Conservation (phyloP, 116 monocot species). For the Posidonia oceanica region DNA sequence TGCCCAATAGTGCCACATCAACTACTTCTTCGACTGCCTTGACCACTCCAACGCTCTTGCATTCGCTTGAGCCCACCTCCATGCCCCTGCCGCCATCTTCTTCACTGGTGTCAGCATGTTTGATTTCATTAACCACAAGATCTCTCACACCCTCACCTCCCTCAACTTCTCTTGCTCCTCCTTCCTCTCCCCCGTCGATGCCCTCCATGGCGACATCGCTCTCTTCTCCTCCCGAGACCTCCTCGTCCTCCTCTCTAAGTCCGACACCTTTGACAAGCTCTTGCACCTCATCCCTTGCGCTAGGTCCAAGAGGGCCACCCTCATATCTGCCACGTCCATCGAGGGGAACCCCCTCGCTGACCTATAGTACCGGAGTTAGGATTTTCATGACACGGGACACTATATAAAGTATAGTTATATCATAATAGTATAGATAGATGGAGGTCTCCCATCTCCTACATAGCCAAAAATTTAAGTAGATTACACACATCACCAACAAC, state of each 20-base stretch:
- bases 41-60: constrained; percentile 24
- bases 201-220: too few relatives aligned
- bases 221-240: constrained; percentile 39
- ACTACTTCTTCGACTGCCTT: constrained; percentile 58
- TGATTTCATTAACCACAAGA: constrained; percentile 58
- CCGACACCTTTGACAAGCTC: constrained; percentile 67
- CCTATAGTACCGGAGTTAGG: too few relatives aligned
- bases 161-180: constrained; percentile 52
- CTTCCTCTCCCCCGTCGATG: constrained; percentile 62
- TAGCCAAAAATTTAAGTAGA: too few relatives aligned
- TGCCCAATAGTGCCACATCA: constrained; percentile 34
- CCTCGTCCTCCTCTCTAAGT: constrained; percentile 68
- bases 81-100: constrained; percentile 42
- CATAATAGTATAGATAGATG: too few relatives aligned
- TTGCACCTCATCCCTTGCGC: constrained; percentile 52
- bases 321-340: constrained; percentile 56
- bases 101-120: constrained; percentile 64
- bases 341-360: constrained; percentile 32
- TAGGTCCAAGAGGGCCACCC: constrained; percentile 37
- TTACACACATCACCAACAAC: too few relatives aligned
- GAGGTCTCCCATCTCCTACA: too few relatives aligned
- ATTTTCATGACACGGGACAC: too few relatives aligned
- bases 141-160: constrained; percentile 64
- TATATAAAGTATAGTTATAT: too few relatives aligned
- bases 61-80: constrained; percentile 45